A percentile compares a stretch with the other conserved stretches of the same genome.
These are phyloP conservation scores for Reutealis trisperma DNA, from an alignment of 345 rosid species.

Conservation along the genomic window DNA sequence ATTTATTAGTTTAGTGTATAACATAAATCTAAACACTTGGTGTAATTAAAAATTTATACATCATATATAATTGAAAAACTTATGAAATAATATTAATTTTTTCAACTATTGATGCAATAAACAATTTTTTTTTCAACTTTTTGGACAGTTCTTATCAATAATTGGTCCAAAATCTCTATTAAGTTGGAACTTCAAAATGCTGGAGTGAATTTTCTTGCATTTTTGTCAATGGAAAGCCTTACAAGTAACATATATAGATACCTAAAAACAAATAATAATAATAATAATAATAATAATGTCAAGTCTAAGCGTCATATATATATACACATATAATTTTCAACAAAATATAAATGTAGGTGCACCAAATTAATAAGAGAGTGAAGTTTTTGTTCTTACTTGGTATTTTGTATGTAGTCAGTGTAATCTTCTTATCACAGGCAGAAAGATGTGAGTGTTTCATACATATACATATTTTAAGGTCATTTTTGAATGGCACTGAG, in stretches of 20 bases:
- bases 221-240: constrained; percentile 4
- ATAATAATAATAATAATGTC: no score
- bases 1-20: no score
- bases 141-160: constrained; percentile 12
- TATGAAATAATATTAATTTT: no score
- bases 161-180: constrained; percentile 11
- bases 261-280: not conserved
- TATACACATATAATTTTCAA: no score
- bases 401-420: not conserved
- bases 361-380: not conserved
- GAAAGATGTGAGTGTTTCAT: no score
- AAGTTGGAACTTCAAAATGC: no score
- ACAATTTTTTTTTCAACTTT: not conserved
- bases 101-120: not conserved
- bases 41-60: no score
- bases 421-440: no score
- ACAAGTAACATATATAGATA: not conserved
- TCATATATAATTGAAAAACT: no score
- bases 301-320: no score
- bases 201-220: no score
- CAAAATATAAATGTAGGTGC: not conserved
- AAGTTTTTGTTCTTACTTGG: not conserved
- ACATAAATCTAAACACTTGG: no score
- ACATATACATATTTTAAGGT: not conserved
- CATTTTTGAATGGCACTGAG: not conserved